A percentile compares a stretch with the other conserved stretches of the same genome.
Conservation (phyloP, 495 filamentous ascomycete species). For the Arthonia radiata region DNA sequence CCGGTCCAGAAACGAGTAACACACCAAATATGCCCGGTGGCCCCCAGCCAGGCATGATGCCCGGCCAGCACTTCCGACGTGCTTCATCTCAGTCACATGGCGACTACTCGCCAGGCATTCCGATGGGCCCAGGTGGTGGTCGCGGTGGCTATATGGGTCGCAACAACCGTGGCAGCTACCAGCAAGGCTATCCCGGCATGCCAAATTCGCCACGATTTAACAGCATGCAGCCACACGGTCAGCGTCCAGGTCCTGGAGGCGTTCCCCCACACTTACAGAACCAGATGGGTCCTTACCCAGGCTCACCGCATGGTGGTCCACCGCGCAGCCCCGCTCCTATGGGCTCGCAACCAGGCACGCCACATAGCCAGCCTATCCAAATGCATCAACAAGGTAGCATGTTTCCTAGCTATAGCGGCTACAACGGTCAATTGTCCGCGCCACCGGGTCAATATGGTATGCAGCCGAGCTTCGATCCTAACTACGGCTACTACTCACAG, state of each 20-base stretch:
- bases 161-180: slow-evolving; percentile 42
- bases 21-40: slow-evolving; percentile 14
- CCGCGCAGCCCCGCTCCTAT: slow-evolving; percentile 49
- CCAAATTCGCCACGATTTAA: slow-evolving; percentile 35
- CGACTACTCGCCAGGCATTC: neutral
- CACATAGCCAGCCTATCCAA: slow-evolving; percentile 36
- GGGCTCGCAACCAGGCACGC: slow-evolving; percentile 40
- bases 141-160: slow-evolving; percentile 25
- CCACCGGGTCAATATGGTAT: slow-evolving; percentile 20
- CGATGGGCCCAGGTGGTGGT: slow-evolving; percentile 13
- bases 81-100: slow-evolving; percentile 21
- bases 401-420: slow-evolving; percentile 8
- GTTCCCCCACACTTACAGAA: slow-evolving; percentile 42
- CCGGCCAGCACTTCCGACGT: slow-evolving; percentile 28
- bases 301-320: slow-evolving; percentile 40
- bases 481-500: slow-evolving; percentile 5
- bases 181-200: slow-evolving; percentile 33
- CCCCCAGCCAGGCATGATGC: slow-evolving; percentile 7
- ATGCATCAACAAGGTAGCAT: slow-evolving; percentile 15
- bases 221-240: slow-evolving; percentile 33
- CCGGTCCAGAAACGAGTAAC: slow-evolving; percentile 37
- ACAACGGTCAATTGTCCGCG: slow-evolving; percentile 10
- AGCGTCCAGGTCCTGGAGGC: slow-evolving; percentile 33
- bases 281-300: slow-evolving; percentile 32
- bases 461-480: slow-evolving; percentile 11